A percentile compares a stretch with the other conserved stretches of the same genome.
Evolutionary conservation across 2,329 filamentous ascomycete genomes (phyloP).

Genomic region (Beauveria varroae): DNA sequence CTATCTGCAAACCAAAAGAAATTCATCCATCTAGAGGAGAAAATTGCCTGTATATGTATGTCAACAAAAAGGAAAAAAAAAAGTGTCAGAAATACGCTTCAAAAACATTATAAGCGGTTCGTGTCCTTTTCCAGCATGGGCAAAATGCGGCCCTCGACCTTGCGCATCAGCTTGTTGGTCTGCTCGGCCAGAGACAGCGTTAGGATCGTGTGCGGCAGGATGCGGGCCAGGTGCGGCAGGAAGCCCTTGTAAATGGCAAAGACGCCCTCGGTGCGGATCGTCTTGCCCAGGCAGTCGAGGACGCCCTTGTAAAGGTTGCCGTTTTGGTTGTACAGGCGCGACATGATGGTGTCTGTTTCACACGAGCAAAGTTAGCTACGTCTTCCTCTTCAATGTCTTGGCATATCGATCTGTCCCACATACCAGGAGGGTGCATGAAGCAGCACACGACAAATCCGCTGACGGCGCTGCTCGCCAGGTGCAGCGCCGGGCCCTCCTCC

Average conservation of each 20-base stretch:
- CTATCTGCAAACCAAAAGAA: constrained; percentile 9
- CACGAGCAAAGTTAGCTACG: constrained; percentile 8
- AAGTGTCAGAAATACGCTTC: neutral
- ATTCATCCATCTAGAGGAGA: neutral
- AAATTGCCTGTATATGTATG: neutral
- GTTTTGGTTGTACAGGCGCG: constrained; percentile 96
- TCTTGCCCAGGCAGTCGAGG: constrained; percentile 87
- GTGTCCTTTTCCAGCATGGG: constrained; percentile 28
- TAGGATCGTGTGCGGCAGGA: constrained; percentile 90
- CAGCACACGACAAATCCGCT: constrained; percentile 96
- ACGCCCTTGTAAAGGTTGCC: constrained; percentile 93
- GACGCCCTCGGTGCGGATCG: constrained; percentile 81
- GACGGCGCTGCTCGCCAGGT: constrained; percentile 78
- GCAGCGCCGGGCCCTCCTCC: constrained; percentile 82
- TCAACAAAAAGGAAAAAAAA: neutral
- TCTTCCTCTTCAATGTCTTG: neutral
- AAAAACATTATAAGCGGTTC: constrained; percentile 9
- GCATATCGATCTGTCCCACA: constrained; percentile 17
- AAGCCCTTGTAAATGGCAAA: constrained; percentile 97
- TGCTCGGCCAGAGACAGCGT: constrained; percentile 93
- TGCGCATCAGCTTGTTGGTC: constrained; percentile 86
- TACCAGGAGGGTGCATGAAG: constrained; percentile 94
- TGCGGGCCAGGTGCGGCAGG: constrained; percentile 86
- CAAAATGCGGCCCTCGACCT: constrained; percentile 58
- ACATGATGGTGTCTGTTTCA: constrained; percentile 81